These are phyloP conservation scores for Termitomyces sp. DNA, from an alignment of 768 basidiomycete genomes.

Conservation along the genomic window DNA sequence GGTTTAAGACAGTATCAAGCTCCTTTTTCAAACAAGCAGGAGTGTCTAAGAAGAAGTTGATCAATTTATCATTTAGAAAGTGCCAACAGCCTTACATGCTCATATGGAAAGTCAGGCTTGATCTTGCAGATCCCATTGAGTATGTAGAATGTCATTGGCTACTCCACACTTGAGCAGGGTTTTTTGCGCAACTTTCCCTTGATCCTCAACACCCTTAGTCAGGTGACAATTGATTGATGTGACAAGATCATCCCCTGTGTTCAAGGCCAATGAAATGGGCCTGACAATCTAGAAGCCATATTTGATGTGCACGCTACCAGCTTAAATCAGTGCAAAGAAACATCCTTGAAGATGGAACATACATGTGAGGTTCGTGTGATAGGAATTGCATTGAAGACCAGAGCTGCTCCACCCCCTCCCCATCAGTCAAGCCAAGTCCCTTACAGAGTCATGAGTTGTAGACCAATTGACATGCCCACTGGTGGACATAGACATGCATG, in stretches of 20 bases:
- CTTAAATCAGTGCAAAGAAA: neutral
- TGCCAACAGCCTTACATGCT: neutral
- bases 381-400: slow-evolving; percentile 26
- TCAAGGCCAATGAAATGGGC: too few species aligned
- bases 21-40: slow-evolving; percentile 27
- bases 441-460: neutral
- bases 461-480: neutral
- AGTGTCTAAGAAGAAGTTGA: slow-evolving; percentile 20
- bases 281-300: neutral
- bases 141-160: neutral
- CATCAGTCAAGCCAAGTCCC: neutral
- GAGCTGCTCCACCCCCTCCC: slow-evolving; percentile 14
- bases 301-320: neutral
- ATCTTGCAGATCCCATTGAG: neutral
- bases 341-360: neutral
- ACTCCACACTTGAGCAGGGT: slow-evolving; percentile 21
- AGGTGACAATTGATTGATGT: slow-evolving; percentile 28
- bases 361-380: slow-evolving; percentile 17
- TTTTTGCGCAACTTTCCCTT: slow-evolving; percentile 13
- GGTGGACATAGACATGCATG: neutral
- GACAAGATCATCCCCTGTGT: slow-evolving; percentile 20
- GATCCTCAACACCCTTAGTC: slow-evolving; percentile 14
- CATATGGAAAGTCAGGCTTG: neutral
- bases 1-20: neutral
- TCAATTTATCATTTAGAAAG: neutral